Conservation (phyloP, 768 basidiomycete species). For the Crassisporium funariophilum region DNA sequence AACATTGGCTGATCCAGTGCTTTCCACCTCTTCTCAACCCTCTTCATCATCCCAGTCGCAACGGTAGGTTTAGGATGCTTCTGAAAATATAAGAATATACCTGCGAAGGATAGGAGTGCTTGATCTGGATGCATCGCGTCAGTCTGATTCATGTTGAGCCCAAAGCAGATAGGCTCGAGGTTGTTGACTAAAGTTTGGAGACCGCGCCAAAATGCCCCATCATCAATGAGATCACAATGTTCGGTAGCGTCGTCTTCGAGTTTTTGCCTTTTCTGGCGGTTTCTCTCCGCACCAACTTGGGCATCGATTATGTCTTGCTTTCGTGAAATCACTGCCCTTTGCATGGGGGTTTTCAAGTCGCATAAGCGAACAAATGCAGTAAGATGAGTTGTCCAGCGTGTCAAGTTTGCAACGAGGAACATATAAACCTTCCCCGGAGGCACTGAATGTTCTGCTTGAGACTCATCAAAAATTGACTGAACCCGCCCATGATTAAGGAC, state of each 20-base stretch:
- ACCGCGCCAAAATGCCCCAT: slow-evolving; percentile 18
- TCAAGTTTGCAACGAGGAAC: slow-evolving; percentile 30
- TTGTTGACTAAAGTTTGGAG: slow-evolving; percentile 22
- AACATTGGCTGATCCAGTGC: slow-evolving; percentile 31
- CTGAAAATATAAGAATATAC: slow-evolving; percentile 28
- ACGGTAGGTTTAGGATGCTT: slow-evolving; percentile 22
- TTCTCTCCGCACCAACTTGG: slow-evolving; percentile 31
- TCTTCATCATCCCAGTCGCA: slow-evolving; percentile 20
- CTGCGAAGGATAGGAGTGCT: slow-evolving; percentile 27
- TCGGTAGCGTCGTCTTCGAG: slow-evolving; percentile 15
- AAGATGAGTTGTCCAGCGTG: slow-evolving; percentile 29
- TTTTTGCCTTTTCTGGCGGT: slow-evolving; percentile 19
- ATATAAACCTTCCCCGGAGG: slow-evolving; percentile 21
- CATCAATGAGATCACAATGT: slow-evolving; percentile 25
- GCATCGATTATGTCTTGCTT: slow-evolving; percentile 22
- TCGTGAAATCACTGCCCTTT: slow-evolving; percentile 18
- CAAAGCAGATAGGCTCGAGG: slow-evolving; percentile 30
- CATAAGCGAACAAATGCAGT: slow-evolving; percentile 23
- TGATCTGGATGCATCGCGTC: slow-evolving; percentile 28
- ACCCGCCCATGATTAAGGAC: slow-evolving; percentile 26
- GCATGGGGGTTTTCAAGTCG: slow-evolving; percentile 22
- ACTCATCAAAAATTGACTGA: slow-evolving; percentile 24
- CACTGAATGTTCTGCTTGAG: slow-evolving; percentile 18
- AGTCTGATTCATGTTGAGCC: slow-evolving; percentile 26
- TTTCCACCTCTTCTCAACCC: slow-evolving; percentile 32